Base-by-base conservation (phyloP, 164 flowering plant species). In the Santalum album region DNA sequence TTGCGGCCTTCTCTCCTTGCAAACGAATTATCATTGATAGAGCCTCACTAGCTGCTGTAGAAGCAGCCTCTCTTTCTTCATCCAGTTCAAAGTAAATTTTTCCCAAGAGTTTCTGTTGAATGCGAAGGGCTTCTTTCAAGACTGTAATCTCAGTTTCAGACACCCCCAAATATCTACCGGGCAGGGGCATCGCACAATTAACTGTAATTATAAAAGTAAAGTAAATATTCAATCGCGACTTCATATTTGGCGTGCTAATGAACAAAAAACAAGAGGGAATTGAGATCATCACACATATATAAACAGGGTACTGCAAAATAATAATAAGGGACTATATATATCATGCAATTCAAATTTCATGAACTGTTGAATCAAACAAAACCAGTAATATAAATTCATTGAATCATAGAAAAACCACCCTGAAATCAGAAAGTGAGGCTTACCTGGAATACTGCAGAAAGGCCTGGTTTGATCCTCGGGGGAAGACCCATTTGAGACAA, bases 51-150 rank as follows among this genome's bases (percentile, higher is more conserved):
- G 86, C 86, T 6, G 99, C 91, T 11, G 86, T 58, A 6, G 83
- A 69, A 0, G 99, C 73, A 14, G 96, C 81, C 64, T 92, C 99
- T 64, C 99, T 69, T 54, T 92, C 99, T 53, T 62, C 76, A 25
- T 92, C 99, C 35, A 92, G 59, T 55, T 92, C 99, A 7, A 39
- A 21, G 62, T 79, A 72, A 1, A 92, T 89, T 40, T 80, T 72
- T 38, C 82, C 86, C 20, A 92, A 71, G 50, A 85, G 84, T 22
- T 74, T 65, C 36, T 89, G 89, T 57, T 89, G 96, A 48, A 76
- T 66, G 10, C 11, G 44, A 29, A 92, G 82, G 0, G 86, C 69
- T 59, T 86, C 91, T 69, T 74, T 86, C 25, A 91, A 44, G 36
- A 67, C 71, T 38, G 55, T 27, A 12, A 72, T 64, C 14, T 86